Evolutionary conservation across 2,329 filamentous ascomycete species (phyloP), one percentile per base, ranked within the genome.

Genomic region (Fusarium domesticum): DNA sequence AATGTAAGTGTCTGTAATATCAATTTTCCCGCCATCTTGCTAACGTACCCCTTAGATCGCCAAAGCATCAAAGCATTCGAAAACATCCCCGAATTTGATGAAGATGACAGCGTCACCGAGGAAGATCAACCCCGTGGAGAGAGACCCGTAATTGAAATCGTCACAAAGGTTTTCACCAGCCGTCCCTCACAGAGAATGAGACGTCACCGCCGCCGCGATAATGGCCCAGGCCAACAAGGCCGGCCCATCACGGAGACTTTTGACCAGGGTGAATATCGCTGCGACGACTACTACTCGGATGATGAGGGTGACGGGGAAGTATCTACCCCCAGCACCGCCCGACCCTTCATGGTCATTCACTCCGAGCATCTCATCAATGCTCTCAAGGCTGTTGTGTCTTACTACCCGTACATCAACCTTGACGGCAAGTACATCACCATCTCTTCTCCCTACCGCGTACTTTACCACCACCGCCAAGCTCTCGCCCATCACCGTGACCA

Each of bases 281-380:
- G 53, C 18, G 61, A 66, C 16, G 55, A 51, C 12, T 59, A 60
- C 19, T 49, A 56, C 33, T 52, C 60, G 0, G 57, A 64, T 6
- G 50, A 48, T 0, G 54, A 58, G 6, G 51, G 48, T 10, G 57
- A 55, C 14, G 40, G 51, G 12, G 53, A 62, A 18, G 45, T 53
- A 18, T 61, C 62, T 11, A 35, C 59, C 18, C 48, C 59, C 23
- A 61, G 63, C 15, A 51, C 62, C 7, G 61, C 65, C 15, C 59
- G 50, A 2, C 70, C 67, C 0, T 53, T 60, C 41, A 75, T 76
- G 70, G 38, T 66, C 3, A 70, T 76, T 35, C 63, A 72, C 49
- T 76, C 73, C 2, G 46, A 58, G 20, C 60, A 74, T 43, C 65
- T 80, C 20, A 67, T 72, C 50, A 69, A 74, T 36, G 74, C 74